Base-by-base conservation (phyloP, 192 early-diverging fungal genomes). In the Coemansia sp. region DNA sequence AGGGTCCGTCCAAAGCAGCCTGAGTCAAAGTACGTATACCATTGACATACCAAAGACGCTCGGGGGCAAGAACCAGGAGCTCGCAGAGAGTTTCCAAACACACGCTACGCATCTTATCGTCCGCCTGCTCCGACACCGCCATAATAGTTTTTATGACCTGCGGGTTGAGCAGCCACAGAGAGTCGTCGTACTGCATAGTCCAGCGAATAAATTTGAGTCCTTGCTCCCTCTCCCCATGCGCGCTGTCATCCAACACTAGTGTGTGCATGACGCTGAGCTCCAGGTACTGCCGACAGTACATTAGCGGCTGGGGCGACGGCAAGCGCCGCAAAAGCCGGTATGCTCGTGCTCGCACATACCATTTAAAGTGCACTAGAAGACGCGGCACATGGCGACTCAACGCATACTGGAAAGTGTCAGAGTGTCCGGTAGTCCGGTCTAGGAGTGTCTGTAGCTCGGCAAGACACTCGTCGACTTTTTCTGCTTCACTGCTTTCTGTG, bases 171-270 rank as follows among this genome's bases (percentile, higher is more conserved):
- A 82, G n/a, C 81, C 81, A 84, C 38, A 61, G 14, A 2, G 45
- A 45, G 15, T 63, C 67, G 48, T 64, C 71, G 59, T 65, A 76
- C 19, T 73, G 74, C 73, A 82, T 76, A 25, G 79, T 78, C 71
- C 75, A 81, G 27, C 79, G 72, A 11, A 79, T 44, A 55, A 73
- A 85, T 66, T 82, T 85, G 29, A 85, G 70, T 12, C 73, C 79
- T 69, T 85, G 84, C 68, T 85, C 84, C 36, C 84, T 64, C 73
- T 85, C 84, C 53, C 65, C 74, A 4, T 85, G 84, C 7, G 67
- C 71, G 3, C 45, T 46, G 51, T 77, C 77, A n/a, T 78, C 76
- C 9, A 70, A 53, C 4, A 72, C 51, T 38, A 85, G 63, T 46
- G 84, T 64, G 58, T 73, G 73, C 41, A 76, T 73, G 7, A 82